Evolutionary conservation across 2,329 filamentous ascomycete species (phyloP), one percentile per base, ranked within the genome.

Genomic region (Calonectria pseudoturangicola): DNA sequence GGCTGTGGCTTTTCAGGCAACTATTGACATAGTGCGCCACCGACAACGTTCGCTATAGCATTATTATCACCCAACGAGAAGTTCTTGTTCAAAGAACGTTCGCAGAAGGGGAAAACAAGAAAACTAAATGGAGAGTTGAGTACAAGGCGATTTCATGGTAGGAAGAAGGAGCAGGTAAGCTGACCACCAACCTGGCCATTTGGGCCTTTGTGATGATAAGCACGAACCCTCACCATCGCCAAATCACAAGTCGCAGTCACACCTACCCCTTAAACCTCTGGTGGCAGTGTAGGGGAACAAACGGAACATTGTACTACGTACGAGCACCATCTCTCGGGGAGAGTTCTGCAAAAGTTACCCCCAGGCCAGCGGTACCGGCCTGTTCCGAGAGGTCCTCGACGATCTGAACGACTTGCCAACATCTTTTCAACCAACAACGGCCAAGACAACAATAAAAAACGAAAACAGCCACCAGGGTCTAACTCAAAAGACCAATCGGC

Each of bases 191-290:
- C 5, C 68, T 66, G 2, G 54, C 41, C 2, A 25, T 73, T 1
- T 73, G 64, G 71, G 64, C 45, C 1, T 18, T 73, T 39, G n/a
- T 43, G 9, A 71, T 71, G 56, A 58, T 72, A 33, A 66, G 72
- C 28, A 45, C 12, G 3, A 13, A 36, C 33, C 33, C 10, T 10
- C 33, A 36, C 10, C 33, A 36, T 36, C 33, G 33, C 33, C 33
- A 36, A 7, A 45, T 45, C 16, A n/a, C 41, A n/a, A n/a, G 3
- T 6, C 18, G 4, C 2, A 16, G 6, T 5, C 2, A n/a, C 41
- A 45, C 41, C 12, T n/a, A 45, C 18, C 41, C 12, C 12, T 6
- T 45, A 6, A 45, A 45, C 5, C 41, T 45, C 41, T 45, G 41
- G 41, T 45, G 15, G 41, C 13, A 16, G 16, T 4, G 16, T 2